These are phyloP conservation scores for Hyphopichia homilentoma DNA, from an alignment of 805 yeast species.

Conservation along the genomic window DNA sequence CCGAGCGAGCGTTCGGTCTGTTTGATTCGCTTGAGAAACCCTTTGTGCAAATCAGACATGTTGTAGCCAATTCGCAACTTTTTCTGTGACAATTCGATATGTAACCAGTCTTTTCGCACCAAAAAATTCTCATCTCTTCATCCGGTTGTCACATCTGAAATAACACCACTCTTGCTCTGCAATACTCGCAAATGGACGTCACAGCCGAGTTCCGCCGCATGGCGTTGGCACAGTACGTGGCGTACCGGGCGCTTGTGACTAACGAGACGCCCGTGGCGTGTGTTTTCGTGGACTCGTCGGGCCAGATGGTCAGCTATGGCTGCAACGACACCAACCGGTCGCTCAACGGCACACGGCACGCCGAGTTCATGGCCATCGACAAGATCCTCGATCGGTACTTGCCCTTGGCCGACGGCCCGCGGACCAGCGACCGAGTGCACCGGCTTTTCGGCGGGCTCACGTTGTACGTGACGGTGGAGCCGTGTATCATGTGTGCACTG, in stretches of 20 bases:
- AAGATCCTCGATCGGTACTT: constrained; percentile 12
- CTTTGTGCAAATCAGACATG: constrained; percentile 28
- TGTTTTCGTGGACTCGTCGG: constrained; percentile 27
- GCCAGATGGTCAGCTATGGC: constrained; percentile 64
- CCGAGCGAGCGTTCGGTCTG: constrained; percentile 21
- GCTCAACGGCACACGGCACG: constrained; percentile 85
- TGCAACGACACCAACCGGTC: constrained; percentile 84
- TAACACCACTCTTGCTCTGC: no score
- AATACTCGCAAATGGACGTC: constrained; percentile 11
- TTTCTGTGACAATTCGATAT: neutral
- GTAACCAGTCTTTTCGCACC: no score
- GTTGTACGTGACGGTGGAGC: constrained; percentile 93
- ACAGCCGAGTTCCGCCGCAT: constrained; percentile 21
- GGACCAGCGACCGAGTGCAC: constrained; percentile 9
- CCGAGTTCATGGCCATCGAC: constrained; percentile 83
- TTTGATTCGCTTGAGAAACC: constrained; percentile 19
- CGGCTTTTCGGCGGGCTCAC: constrained; percentile 52
- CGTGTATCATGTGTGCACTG: constrained; percentile 97
- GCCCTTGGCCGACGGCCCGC: constrained; percentile 11
- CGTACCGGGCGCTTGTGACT: constrained; percentile 31
- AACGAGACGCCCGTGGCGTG: constrained; percentile 45
- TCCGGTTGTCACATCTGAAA: no score
- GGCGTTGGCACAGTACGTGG: constrained; percentile 37
- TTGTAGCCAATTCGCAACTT: neutral
- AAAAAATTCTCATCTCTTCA: no score